Percentiles rank a stretch among this genome's conserved stretches.
Evolutionary conservation across 441 rosid genomes (phyloP).

Genomic region (Sinapis alba): DNA sequence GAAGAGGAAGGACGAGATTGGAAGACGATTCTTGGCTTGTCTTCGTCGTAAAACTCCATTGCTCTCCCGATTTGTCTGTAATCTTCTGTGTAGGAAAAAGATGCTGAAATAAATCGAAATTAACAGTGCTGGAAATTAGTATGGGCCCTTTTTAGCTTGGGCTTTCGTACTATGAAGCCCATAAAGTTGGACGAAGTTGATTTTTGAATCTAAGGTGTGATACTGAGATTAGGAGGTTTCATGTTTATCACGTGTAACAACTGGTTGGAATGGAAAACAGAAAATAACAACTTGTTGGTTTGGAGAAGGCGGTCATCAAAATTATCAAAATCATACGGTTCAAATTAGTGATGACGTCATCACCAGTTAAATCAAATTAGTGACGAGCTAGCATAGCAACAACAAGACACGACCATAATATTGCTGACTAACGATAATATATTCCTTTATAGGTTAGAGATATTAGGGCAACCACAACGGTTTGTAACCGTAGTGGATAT

Average conservation of each 20-base stretch:
- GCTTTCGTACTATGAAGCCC: not conserved
- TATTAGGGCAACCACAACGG: no score
- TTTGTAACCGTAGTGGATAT: no score
- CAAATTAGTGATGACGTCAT: not conserved
- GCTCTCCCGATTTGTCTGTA: not conserved
- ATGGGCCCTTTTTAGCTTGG: not conserved
- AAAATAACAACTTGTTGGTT: no score
- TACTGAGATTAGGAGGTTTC: not conserved
- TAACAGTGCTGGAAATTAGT: not conserved
- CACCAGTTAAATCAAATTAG: not conserved
- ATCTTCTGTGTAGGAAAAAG: not conserved
- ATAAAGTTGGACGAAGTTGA: not conserved
- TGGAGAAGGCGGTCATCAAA: not conserved
- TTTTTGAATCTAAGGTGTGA: not conserved
- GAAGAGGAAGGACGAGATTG: conserved; percentile 63
- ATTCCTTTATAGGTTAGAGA: no score
- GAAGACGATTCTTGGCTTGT: conserved; percentile 76
- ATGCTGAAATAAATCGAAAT: not conserved
- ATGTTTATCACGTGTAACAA: not conserved
- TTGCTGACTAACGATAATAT: no score
- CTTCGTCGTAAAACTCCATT: conserved; percentile 94
- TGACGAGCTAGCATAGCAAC: not conserved
- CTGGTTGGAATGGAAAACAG: not conserved
- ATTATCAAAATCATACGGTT: not conserved
- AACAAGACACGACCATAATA: not conserved